Evolutionary conservation across 2,329 filamentous ascomycete species (phyloP).

Genomic region (Sporothrix inflata): DNA sequence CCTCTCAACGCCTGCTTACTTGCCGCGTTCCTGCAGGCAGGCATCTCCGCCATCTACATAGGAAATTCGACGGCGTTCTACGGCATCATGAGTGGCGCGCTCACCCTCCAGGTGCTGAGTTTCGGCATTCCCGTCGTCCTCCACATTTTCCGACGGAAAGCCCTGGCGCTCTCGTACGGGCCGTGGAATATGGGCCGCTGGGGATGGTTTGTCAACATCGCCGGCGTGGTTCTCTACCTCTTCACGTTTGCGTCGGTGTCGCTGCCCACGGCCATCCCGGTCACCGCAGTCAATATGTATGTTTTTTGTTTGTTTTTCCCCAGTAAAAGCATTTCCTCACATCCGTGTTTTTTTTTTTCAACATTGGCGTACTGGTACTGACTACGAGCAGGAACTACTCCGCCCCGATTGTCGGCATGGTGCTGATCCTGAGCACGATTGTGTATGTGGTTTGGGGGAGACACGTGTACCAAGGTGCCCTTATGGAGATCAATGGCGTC

Average conservation of each 20-base stretch:
- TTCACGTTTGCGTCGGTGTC: conserved; percentile 20
- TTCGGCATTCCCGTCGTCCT: conserved; percentile 17
- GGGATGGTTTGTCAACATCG: conserved; percentile 16
- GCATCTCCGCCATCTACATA: conserved; percentile 25
- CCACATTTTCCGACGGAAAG: conserved; percentile 9
- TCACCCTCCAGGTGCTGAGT: conserved; percentile 17
- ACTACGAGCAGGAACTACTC: conserved; percentile 24
- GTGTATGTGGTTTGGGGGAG: conserved; percentile 19
- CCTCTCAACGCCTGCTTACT: conserved; percentile 15
- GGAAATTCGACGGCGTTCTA: conserved; percentile 25
- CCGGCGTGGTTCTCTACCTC: conserved; percentile 16
- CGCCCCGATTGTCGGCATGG: conserved; percentile 24
- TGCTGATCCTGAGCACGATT: conserved; percentile 12
- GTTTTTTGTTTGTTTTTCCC: not conserved
- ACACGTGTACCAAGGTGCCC: conserved; percentile 8
- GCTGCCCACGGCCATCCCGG: conserved; percentile 18
- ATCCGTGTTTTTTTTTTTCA: not conserved
- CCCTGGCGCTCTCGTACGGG: conserved; percentile 1
- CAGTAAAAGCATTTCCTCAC: no score
- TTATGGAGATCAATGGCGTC: not conserved
- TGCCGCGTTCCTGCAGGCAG: conserved; percentile 8
- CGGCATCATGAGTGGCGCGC: conserved; percentile 23
- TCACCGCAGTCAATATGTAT: conserved; percentile 25
- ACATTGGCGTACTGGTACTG: not conserved
- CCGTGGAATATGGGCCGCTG: conserved; percentile 23